Base-by-base conservation (phyloP, 129 eudicot genomes). In the Gnaphalium uliginosum region DNA sequence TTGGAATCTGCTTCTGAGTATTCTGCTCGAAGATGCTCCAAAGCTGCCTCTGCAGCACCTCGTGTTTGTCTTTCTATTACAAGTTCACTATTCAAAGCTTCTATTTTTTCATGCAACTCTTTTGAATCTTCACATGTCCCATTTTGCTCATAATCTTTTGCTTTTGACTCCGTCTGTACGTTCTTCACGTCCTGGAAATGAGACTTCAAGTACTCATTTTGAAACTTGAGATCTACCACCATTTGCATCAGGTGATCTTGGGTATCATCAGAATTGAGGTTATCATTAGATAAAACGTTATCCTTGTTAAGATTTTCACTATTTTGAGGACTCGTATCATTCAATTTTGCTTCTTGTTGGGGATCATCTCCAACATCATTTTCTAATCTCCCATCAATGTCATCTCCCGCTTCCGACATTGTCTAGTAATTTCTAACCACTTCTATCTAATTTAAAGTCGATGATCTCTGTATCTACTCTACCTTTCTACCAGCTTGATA, bases 31-130 rank as follows among this genome's bases (percentile, higher is more conserved):
- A 95, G 89, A 89, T 91, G 96, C 87, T 86, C 82, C 13, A 95
- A 68, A 73, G 99, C 99, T 59, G 85, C 87, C 81, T 95, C 99
- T 18, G 99, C 97, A 77, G 99, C 97, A 91, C 81, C 83, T 39
- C 97, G 87, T 64, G 94, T 95, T 77, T 89, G 94, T 75, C 83
- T 91, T 85, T 91, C 97, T 76, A 86, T 96, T 41, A 76, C 18
- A 71, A 95, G 89, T 69, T 95, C 92, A 79, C 72, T 85, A 62
- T 72, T 86, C 81, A 95, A 74, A 68, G 91, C 82, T 72, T 87
- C 95, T 59, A 95, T 71, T 84, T 85, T 87, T 32, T 65, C 85
- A 72, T 76, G 82, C 50, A 91, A 84, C 78, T 78, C 82, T 58
- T 75, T 69, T 4, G 74, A 69, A 76, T 85, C 85, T 65, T 72